phyloP scores from a whole-genome alignment of 371 early-diverging fungal species.

The Mortierella sp. region DNA sequence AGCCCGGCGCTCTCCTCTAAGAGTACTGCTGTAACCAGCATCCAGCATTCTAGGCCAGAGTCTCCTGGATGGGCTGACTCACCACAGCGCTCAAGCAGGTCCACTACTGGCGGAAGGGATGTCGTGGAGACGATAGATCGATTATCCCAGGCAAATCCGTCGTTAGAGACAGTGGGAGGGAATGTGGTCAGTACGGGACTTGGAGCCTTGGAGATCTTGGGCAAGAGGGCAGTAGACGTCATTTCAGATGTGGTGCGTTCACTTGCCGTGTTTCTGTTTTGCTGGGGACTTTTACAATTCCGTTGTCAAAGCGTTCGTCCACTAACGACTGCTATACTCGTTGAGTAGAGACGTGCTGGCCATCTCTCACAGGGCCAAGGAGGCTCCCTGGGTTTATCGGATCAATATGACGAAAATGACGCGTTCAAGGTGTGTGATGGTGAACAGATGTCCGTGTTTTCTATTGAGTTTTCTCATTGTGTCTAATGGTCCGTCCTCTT shows the following conservation, averaged over 20 bases:
- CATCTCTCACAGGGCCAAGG: slow-evolving; percentile 32
- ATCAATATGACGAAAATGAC: slow-evolving; percentile 8
- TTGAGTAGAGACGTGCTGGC: slow-evolving; percentile 35
- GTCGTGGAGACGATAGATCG: slow-evolving; percentile 15
- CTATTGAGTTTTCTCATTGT: background rate
- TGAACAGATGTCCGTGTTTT: background rate
- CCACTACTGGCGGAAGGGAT: background rate
- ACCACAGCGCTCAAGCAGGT: background rate
- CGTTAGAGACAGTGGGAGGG: slow-evolving; percentile 38
- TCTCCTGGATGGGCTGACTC: slow-evolving; percentile 13
- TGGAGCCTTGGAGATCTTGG: slow-evolving; percentile 46
- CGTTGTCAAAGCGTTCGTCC: background rate
- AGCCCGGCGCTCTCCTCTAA: slow-evolving; percentile 10
- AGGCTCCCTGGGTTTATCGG: slow-evolving; percentile 2
- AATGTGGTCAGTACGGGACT: slow-evolving; percentile 50
- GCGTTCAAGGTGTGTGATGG: slow-evolving; percentile 22
- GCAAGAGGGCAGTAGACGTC: slow-evolving; percentile 49
- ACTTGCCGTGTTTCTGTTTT: too few relatives aligned
- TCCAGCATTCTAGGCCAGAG: background rate
- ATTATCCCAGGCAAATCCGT: slow-evolving; percentile 15
- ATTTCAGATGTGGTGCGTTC: slow-evolving; percentile 49
- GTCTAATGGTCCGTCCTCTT: too few relatives aligned
- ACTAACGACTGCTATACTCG: background rate
- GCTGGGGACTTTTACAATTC: too few relatives aligned
- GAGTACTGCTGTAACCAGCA: background rate